Conservation (phyloP, 768 basidiomycete genomes). For the Rickenella mellea region DNA sequence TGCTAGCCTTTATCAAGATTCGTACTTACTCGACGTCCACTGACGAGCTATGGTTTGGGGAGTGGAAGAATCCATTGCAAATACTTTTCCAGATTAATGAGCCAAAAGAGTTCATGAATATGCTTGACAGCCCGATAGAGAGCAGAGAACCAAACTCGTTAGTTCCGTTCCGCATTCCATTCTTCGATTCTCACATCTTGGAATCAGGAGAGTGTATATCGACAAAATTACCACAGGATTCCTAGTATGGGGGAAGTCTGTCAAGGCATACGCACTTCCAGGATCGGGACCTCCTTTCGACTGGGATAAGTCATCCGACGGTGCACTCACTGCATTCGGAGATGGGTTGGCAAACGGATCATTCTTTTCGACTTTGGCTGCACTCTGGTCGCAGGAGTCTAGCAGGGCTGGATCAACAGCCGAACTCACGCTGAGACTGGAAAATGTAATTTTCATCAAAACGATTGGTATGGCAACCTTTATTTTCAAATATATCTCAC, state of each 20-base stretch:
- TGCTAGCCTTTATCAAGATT: slow-evolving; percentile 63
- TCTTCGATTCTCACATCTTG: neutral
- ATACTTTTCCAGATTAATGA: slow-evolving; percentile 36
- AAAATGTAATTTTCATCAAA: slow-evolving; percentile 40
- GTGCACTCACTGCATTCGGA: slow-evolving; percentile 38
- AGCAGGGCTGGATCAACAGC: slow-evolving; percentile 38
- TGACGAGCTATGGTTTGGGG: slow-evolving; percentile 65
- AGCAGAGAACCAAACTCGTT: neutral
- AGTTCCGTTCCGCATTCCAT: slow-evolving; percentile 4
- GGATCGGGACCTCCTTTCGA: slow-evolving; percentile 7
- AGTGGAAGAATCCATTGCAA: slow-evolving; percentile 58
- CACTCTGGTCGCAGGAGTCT: slow-evolving; percentile 78
- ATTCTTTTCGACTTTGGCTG: slow-evolving; percentile 53
- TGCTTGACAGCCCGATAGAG: slow-evolving; percentile 28
- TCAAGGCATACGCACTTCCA: slow-evolving; percentile 47
- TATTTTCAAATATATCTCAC: slow-evolving; percentile 17
- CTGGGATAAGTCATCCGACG: slow-evolving; percentile 16
- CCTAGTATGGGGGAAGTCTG: slow-evolving; percentile 55
- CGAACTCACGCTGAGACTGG: slow-evolving; percentile 36
- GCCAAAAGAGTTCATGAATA: slow-evolving; percentile 38
- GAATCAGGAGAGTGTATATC: slow-evolving; percentile 38
- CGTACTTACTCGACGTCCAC: slow-evolving; percentile 56
- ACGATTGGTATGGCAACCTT: slow-evolving; percentile 28
- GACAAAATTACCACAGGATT: slow-evolving; percentile 78
- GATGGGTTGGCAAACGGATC: slow-evolving; percentile 33